Evolutionary conservation across 345 rosid genomes (phyloP), one percentile per base, ranked within the genome.

Genomic region (Arabis alpina): DNA sequence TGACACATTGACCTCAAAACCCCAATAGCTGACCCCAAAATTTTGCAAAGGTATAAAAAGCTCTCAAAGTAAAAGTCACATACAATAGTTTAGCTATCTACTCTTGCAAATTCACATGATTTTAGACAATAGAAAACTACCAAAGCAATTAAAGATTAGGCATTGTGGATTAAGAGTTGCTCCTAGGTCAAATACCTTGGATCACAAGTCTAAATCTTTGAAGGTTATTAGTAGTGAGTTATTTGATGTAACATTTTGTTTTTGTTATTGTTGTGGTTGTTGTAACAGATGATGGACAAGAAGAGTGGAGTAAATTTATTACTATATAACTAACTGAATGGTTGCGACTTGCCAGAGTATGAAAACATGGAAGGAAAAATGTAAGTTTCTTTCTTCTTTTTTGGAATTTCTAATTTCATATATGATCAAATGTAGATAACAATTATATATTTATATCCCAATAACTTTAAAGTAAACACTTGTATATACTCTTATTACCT

Each of bases 1-100:
- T 28, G 91, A 73, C 34, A 82, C 76, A 82, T 79, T 71, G 71
- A 85, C 70, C 34, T 53, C 34, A 73, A 75, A 66, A 52, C 14
- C 53, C 50, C 44, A 54, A 51, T 74, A 67, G 77, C 70, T 81
- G 70, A 78, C 66, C 64, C 47, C 54, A 54, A 54, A 19, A 39
- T 61, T 68, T 68, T 61, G 53, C 70, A 55, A 48, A 48, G 63
- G 72, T 42, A 41, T 1, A 19, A 19, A 19, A 19, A 19, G 23
- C 23, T 19, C 23, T 19, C 23, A 19, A 19, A 19, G 23, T 19
- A 19, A 11, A 3, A 12, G 28, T 10, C 34, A 51, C 8, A 51
- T 5, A 6, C 6, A 50, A 32, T 24, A 10, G 32, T 27, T 12
- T 36, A 52, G 10, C 36, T 52, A 12, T 52, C 54, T 4, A 13